Evolutionary conservation across 306 rosid genomes (phyloP), one percentile per base, ranked within the genome.

Genomic region (Mimosa bimucronata): DNA sequence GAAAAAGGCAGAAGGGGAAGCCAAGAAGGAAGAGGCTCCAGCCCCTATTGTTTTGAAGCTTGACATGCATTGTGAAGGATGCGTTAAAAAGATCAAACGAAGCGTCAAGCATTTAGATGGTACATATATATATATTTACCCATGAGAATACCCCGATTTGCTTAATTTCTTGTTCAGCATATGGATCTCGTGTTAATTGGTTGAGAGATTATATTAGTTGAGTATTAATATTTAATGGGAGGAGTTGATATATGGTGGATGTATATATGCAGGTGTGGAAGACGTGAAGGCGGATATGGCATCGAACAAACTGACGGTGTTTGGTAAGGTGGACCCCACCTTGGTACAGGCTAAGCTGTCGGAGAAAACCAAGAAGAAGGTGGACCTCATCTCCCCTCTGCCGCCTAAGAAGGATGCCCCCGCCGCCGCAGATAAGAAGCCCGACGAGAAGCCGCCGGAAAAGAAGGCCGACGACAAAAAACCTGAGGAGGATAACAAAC

Each of bases 1-100:
- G 77, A 94, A 94, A 87, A 94, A 91, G 81, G 55, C 90, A 26
- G 85, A 60, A 41, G 88, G 78, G 46, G 79, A 66, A 46, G 92
- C 75, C 23, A 85, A 87, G 80, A 87, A 90, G 67, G 87, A 83
- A 77, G 92, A 86, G 29, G 88, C 76, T 8, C 40, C 62, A 6
- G 11, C 50, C 58, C 73, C 91, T 46, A 87, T 85, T 81, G 89
- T 94, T 69, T 87, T 83, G 40, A 94, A 86, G 86, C 80, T 91
- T 9, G 97, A 91, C n/a, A 71, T 90, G 82, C 97, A 92, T 86
- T 92, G 97, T 71, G 97, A 92, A 45, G 98, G 98, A 7, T 91
- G 97, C 58, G 95, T 89, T 0, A 88, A 90, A 84, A 91, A 91
- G 75, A 82, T 91, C 78, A 92, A 85, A 81, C 92, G 88, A 45